Evolutionary conservation across 805 yeast genomes (phyloP).

Genomic region (Candida ficus): DNA sequence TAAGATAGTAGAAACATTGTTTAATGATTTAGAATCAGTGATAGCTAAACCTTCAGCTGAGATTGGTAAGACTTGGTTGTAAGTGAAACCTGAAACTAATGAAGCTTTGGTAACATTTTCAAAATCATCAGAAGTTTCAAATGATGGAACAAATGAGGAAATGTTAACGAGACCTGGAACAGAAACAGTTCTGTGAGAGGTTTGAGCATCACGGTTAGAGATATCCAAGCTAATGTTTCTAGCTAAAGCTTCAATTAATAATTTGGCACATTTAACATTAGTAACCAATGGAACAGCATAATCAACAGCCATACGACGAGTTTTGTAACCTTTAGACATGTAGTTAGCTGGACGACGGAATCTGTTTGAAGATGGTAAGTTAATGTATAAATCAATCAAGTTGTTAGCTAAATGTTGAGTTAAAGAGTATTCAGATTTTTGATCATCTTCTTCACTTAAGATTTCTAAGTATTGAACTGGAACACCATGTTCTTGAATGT

Average conservation of each 20-base stretch:
- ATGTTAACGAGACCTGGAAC: slow-evolving; percentile 87
- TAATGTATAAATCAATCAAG: slow-evolving; percentile 92
- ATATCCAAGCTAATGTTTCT: slow-evolving; percentile 64
- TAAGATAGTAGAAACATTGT: slow-evolving; percentile 49
- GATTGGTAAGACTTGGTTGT: slow-evolving; percentile 74
- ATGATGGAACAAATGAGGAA: slow-evolving; percentile 70
- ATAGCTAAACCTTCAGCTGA: slow-evolving; percentile 58
- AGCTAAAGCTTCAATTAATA: slow-evolving; percentile 89
- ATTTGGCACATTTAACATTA: slow-evolving; percentile 94
- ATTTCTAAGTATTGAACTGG: slow-evolving; percentile 96
- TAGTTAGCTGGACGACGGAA: slow-evolving; percentile 98
- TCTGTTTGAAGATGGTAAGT: slow-evolving; percentile 93
- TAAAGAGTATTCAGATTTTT: slow-evolving; percentile 89
- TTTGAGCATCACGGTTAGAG: slow-evolving; percentile 77
- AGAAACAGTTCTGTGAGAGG: slow-evolving; percentile 76
- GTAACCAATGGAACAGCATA: slow-evolving; percentile 97
- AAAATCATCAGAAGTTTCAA: slow-evolving; percentile 48
- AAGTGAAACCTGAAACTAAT: slow-evolving; percentile 83
- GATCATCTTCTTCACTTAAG: slow-evolving; percentile 64
- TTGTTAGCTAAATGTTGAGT: slow-evolving; percentile 96
- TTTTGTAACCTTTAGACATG: slow-evolving; percentile 94
- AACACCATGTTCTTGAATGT: slow-evolving; percentile 88
- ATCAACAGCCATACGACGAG: slow-evolving; percentile 99
- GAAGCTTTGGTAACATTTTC: slow-evolving; percentile 66
- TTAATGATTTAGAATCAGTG: slow-evolving; percentile 59